These are phyloP conservation scores for Globisporangium orthogonon DNA, from an alignment of 352 stramenopile genomes.

Conservation along the genomic window DNA sequence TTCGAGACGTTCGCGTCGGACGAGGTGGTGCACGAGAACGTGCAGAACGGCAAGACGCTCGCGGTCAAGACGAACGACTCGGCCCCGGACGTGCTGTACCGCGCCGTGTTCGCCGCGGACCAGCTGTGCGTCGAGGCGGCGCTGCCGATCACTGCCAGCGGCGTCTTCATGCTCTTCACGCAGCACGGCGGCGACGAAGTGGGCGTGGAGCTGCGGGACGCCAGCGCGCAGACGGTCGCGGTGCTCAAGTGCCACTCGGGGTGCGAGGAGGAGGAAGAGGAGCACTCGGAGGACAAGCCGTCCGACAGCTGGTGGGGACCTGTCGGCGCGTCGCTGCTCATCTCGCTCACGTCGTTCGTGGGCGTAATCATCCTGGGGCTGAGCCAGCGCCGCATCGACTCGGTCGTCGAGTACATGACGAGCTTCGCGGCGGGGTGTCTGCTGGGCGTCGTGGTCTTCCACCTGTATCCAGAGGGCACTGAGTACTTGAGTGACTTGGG, in stretches of 20 bases:
- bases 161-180: conserved; percentile 19
- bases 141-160: conserved; percentile 6
- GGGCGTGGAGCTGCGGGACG: conserved; percentile 1
- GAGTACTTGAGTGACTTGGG: conserved; percentile 21
- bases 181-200: conserved; percentile 19
- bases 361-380: conserved; percentile 16
- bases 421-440: conserved; percentile 22
- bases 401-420: conserved; percentile 16
- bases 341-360: conserved; percentile 16
- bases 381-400: conserved; percentile 11
- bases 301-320: conserved; percentile 12
- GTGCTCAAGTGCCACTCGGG: conserved; percentile 8
- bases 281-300: background rate
- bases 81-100: conserved; percentile 14
- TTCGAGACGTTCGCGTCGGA: conserved; percentile 9
- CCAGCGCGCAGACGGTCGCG: background rate
- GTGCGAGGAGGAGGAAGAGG: background rate
- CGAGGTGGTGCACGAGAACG: conserved; percentile 4
- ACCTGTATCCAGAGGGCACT: conserved; percentile 28
- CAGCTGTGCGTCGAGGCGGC: conserved; percentile 12
- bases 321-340: conserved; percentile 16
- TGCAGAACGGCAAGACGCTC: background rate
- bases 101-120: conserved; percentile 13
- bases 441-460: conserved; percentile 31
- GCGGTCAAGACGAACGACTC: background rate